A percentile compares a stretch with the other conserved stretches of the same genome.
Evolutionary conservation across 2,329 filamentous ascomycete genomes (phyloP).

Genomic region (Madurella fahalii): DNA sequence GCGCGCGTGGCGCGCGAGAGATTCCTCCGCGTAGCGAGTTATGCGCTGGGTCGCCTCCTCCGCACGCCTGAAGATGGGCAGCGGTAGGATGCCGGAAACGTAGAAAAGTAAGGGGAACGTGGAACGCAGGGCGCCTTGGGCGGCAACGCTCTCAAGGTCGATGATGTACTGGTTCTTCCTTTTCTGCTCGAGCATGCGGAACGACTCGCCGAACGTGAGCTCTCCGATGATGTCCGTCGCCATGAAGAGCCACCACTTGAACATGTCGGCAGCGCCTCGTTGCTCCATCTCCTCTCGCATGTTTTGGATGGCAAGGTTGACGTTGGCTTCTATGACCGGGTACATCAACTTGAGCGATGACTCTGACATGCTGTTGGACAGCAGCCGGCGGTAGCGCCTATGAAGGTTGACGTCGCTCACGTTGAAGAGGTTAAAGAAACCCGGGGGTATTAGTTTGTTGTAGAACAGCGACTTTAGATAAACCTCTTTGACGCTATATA

Average conservation of each 20-base stretch:
- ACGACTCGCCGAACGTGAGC: constrained; percentile 43
- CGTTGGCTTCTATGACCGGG: constrained; percentile 7
- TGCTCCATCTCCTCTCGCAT: constrained; percentile 18
- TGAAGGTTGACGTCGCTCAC: constrained; percentile 16
- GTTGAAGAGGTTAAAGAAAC: constrained; percentile 11
- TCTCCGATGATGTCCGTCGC: constrained; percentile 43
- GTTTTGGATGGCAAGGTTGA: constrained; percentile 13
- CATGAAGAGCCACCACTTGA: constrained; percentile 45
- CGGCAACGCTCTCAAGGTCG: constrained; percentile 28
- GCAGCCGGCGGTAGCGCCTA: constrained; percentile 16
- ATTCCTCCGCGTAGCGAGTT: constrained; percentile 3
- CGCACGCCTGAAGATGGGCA: background rate
- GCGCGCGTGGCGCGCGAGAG: constrained; percentile 8
- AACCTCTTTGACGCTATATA: constrained; percentile 17
- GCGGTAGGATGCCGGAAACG: background rate
- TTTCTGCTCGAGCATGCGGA: constrained; percentile 38
- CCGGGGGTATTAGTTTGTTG: constrained; percentile 3
- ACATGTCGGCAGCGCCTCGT: constrained; percentile 34
- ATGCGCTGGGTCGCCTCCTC: background rate
- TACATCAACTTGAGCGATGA: constrained; percentile 15
- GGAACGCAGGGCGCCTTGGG: constrained; percentile 2
- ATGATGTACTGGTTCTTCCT: constrained; percentile 18
- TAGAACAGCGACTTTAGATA: constrained; percentile 19
- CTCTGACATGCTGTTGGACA: constrained; percentile 14
- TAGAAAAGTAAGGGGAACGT: background rate